Conservation (phyloP, 1,284 basidiomycete species). For the Rhodotorula glutinis region DNA sequence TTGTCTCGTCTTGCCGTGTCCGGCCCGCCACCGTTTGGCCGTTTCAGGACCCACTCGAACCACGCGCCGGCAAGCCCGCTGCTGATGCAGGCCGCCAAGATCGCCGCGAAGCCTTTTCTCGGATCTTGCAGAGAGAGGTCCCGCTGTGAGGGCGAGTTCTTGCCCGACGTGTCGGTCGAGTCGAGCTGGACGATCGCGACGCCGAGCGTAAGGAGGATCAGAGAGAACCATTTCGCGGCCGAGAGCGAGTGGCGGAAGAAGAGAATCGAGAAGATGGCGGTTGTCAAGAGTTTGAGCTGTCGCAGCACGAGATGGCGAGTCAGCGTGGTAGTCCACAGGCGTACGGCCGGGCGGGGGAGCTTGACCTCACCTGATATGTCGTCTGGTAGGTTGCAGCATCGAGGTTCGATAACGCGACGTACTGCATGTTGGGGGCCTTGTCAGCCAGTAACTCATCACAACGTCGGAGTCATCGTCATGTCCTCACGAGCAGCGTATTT, state of each 20-base stretch:
- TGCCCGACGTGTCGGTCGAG: conserved; percentile 6
- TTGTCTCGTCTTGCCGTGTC: background rate
- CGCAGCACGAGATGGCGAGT: no score
- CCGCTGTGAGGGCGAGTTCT: background rate
- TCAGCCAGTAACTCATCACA: background rate
- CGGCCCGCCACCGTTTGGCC: background rate
- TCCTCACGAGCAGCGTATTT: conserved; percentile 39
- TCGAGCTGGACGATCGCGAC: conserved; percentile 18
- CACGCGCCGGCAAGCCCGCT: conserved; percentile 40
- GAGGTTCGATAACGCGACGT: conserved; percentile 41
- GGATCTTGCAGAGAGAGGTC: conserved; percentile 11
- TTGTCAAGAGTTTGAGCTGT: conserved; percentile 45
- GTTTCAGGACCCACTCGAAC: conserved; percentile 39
- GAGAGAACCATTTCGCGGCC: conserved; percentile 33
- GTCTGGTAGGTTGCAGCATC: conserved; percentile 41
- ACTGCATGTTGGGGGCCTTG: conserved; percentile 20
- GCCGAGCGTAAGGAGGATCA: conserved; percentile 40
- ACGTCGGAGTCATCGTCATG: no score
- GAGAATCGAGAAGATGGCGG: conserved; percentile 42
- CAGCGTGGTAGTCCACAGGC: no score
- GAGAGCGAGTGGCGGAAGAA: conserved; percentile 40
- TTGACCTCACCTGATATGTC: conserved; percentile 45
- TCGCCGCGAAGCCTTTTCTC: conserved; percentile 36
- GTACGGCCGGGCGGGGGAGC: no score
- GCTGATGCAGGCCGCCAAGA: conserved; percentile 40